These are phyloP conservation scores for Metarhizium brunneum DNA, from an alignment of 2,329 filamentous ascomycete species.

Conservation along the genomic window DNA sequence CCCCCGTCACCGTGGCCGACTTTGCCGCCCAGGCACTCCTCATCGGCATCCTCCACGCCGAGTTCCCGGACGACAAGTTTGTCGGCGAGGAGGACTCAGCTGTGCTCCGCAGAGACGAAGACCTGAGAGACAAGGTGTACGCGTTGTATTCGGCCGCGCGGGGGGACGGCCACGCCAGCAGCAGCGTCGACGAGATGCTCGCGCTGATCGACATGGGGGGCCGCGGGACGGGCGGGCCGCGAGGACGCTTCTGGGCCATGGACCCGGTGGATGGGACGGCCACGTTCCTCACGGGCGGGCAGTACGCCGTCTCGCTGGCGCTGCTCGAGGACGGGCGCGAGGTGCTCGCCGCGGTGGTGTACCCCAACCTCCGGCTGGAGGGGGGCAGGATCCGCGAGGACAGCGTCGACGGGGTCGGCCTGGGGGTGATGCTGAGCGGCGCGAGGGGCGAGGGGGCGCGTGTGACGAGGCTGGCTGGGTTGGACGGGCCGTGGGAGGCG, in stretches of 20 bases:
- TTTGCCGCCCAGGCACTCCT: constrained; percentile 55
- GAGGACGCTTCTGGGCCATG: constrained; percentile 47
- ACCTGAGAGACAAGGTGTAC: constrained; percentile 44
- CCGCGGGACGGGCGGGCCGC: constrained; percentile 23
- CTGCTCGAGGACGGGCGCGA: constrained; percentile 48
- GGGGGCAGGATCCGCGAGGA: constrained; percentile 26
- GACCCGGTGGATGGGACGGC: constrained; percentile 58
- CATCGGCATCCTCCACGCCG: constrained; percentile 43
- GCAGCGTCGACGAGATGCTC: constrained; percentile 44
- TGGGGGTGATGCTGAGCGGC: constrained; percentile 27
- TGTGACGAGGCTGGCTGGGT: constrained; percentile 15
- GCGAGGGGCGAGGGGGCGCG: constrained; percentile 21
- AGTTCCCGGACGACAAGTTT: constrained; percentile 47
- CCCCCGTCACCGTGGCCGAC: constrained; percentile 54
- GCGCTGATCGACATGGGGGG: constrained; percentile 51
- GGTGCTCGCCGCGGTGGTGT: constrained; percentile 49
- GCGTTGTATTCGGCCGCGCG: constrained; percentile 34
- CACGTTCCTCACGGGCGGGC: constrained; percentile 49
- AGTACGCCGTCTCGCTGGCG: constrained; percentile 53
- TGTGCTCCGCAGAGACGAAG: constrained; percentile 37
- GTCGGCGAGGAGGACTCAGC: constrained; percentile 52
- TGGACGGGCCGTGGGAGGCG: constrained; percentile 11
- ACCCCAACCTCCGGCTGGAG: constrained; percentile 43
- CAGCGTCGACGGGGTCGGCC: constrained; percentile 20
- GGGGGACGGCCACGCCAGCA: not conserved